phyloP scores from a whole-genome alignment of 306 rosid species.

The Prunus kanzakura region DNA sequence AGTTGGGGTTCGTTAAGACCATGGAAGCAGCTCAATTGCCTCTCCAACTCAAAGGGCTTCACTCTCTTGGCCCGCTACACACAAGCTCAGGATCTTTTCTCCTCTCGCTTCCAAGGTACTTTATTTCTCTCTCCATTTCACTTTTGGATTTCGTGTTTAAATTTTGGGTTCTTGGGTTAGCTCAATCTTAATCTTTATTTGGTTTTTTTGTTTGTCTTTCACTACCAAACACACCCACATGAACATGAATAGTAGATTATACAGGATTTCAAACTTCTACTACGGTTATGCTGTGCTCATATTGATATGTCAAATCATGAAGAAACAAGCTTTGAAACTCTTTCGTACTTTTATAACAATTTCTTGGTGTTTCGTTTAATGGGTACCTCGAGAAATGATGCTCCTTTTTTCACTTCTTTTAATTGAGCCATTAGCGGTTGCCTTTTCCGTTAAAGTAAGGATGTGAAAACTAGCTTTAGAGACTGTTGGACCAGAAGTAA shows the following conservation, averaged over 20 bases:
- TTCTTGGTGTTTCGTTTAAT: background rate
- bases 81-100: constrained; percentile 65
- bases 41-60: constrained; percentile 41
- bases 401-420: background rate
- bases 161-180: background rate
- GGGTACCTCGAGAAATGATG: background rate
- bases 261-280: background rate
- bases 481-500: background rate
- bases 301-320: background rate
- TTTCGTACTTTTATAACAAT: background rate
- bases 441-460: background rate
- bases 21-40: constrained; percentile 27
- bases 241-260: background rate
- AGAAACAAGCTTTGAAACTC: background rate
- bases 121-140: background rate
- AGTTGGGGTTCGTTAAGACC: constrained; percentile 18
- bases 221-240: background rate
- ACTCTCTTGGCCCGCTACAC: constrained; percentile 66
- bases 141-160: background rate
- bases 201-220: background rate
- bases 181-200: background rate
- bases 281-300: background rate
- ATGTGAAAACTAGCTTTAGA: background rate
- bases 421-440: background rate
- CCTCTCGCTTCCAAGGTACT: constrained; percentile 75